These are phyloP conservation scores for Cyberlindnera lachancei DNA, from an alignment of 805 yeast genomes.

Conservation along the genomic window DNA sequence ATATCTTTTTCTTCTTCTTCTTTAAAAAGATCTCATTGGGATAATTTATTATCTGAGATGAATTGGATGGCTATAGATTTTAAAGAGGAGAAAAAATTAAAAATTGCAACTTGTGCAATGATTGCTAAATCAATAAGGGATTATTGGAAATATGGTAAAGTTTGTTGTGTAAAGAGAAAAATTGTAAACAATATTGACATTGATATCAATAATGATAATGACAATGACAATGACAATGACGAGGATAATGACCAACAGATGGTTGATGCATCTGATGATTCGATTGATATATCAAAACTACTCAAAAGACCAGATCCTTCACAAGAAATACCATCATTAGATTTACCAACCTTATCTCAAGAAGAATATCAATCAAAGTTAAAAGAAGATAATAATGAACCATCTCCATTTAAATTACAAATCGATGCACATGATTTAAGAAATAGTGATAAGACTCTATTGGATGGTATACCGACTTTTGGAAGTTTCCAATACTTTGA, in stretches of 20 bases:
- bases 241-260: too few species aligned
- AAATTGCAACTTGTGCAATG: constrained; percentile 59
- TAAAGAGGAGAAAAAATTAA: constrained; percentile 61
- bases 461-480: constrained; percentile 28
- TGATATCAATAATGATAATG: constrained; percentile 9
- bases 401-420: constrained; percentile 27
- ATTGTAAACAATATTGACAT: constrained; percentile 21
- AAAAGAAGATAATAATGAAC: constrained; percentile 1
- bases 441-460: constrained; percentile 27
- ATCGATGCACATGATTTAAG: constrained; percentile 25
- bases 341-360: constrained; percentile 24
- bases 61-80: constrained; percentile 80
- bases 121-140: constrained; percentile 70
- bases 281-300: constrained; percentile 33
- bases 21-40: constrained; percentile 56
- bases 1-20: too few species aligned
- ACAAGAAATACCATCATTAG: constrained; percentile 16
- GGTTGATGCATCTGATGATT: constrained; percentile 4
- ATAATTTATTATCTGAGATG: constrained; percentile 64
- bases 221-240: constrained; percentile 1
- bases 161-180: constrained; percentile 51
- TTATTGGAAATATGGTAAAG: constrained; percentile 72
- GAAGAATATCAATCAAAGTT: constrained; percentile 21
- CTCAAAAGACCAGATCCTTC: constrained; percentile 26
- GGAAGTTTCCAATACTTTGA: constrained; percentile 24